A percentile compares a stretch with the other conserved stretches of the same genome.
phyloP scores from a whole-genome alignment of 306 rosid genomes.

The Cucurbita maxima region DNA sequence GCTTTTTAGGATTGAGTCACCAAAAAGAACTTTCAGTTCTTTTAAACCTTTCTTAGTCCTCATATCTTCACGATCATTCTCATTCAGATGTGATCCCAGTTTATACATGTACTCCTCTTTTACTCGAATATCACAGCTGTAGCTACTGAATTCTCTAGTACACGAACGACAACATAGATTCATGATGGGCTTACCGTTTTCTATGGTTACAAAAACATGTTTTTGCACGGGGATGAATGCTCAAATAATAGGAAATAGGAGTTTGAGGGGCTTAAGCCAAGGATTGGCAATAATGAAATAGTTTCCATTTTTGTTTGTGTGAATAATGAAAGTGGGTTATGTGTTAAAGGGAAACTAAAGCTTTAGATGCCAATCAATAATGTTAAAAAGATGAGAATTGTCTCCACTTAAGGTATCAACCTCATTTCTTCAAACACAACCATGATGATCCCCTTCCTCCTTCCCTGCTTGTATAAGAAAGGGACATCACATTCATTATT shows the following conservation, averaged over 20 bases:
- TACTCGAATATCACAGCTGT: too few relatives aligned
- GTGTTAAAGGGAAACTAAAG: background rate
- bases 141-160: too few relatives aligned
- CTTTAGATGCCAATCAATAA: background rate
- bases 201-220: background rate
- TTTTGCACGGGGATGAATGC: background rate
- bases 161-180: background rate
- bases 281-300: constrained; percentile 2
- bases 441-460: background rate
- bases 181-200: background rate
- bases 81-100: too few relatives aligned
- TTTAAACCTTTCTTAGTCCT: too few relatives aligned
- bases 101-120: too few relatives aligned
- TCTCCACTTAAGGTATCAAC: constrained; percentile 5
- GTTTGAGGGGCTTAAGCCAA: background rate
- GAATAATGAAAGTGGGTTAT: background rate
- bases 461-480: background rate
- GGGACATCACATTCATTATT: background rate
- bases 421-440: background rate
- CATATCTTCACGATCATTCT: too few relatives aligned
- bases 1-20: too few relatives aligned
- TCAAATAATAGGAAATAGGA: background rate
- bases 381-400: background rate
- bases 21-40: too few relatives aligned
- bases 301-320: constrained; percentile 1